phyloP scores from a whole-genome alignment of 306 rosid species.

The Fragaria ananassa region DNA sequence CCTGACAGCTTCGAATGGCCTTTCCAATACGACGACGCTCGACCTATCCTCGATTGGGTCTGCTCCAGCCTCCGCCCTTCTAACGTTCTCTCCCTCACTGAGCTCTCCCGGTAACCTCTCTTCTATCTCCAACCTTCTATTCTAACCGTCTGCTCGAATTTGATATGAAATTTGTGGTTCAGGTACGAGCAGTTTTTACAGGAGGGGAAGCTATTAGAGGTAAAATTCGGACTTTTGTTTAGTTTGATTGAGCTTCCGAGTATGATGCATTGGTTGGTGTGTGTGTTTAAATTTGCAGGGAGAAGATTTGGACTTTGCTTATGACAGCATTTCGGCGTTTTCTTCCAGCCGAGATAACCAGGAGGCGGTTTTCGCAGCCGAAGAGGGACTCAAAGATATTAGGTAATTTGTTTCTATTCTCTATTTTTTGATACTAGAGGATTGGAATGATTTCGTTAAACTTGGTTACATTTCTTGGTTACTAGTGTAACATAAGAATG shows the following conservation, averaged over 20 bases:
- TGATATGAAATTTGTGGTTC: slow-evolving; percentile 6
- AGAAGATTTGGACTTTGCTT: slow-evolving; percentile 88
- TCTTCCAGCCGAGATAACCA: slow-evolving; percentile 78
- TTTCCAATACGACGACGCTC: slow-evolving; percentile 82
- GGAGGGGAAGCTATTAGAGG: slow-evolving; percentile 92
- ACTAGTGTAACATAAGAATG: not conserved
- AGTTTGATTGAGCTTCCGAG: not conserved
- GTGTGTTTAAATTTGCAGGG: slow-evolving; percentile 42
- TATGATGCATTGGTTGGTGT: not conserved
- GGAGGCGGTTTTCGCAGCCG: slow-evolving; percentile 81
- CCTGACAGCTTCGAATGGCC: slow-evolving; percentile 98
- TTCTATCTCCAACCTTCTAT: not conserved
- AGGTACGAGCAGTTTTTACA: slow-evolving; percentile 74
- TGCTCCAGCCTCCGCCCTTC: slow-evolving; percentile 89
- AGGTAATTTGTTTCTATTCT: slow-evolving; percentile 28
- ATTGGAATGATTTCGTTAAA: not conserved
- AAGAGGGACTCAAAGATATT: slow-evolving; percentile 85
- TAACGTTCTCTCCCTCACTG: slow-evolving; percentile 77
- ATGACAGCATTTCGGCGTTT: slow-evolving; percentile 84
- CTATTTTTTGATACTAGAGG: no score
- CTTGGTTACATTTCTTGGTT: not conserved
- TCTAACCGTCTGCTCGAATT: not conserved
- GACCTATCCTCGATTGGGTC: slow-evolving; percentile 88
- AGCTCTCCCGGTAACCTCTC: slow-evolving; percentile 60
- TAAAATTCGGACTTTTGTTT: not conserved